Conservation (phyloP, 2,329 filamentous ascomycete species). For the Lachnum nothofagi region DNA sequence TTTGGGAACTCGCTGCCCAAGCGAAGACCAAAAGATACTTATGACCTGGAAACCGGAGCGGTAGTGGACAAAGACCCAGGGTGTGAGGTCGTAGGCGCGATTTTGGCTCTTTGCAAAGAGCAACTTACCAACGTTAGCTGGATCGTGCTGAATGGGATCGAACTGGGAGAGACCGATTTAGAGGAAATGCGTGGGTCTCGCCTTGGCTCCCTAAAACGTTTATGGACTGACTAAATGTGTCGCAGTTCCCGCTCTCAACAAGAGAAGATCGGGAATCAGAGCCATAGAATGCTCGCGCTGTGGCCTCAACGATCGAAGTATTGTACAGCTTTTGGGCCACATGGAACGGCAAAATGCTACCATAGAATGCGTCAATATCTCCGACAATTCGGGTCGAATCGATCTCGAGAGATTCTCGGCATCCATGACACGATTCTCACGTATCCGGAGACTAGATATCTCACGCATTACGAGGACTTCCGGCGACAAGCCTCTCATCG, state of each 20-base stretch:
- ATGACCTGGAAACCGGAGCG: conserved; percentile 42
- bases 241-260: conserved; percentile 62
- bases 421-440: conserved; percentile 61
- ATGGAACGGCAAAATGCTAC: conserved; percentile 61
- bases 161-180: conserved; percentile 65
- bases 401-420: conserved; percentile 60
- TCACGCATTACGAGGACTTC: conserved; percentile 61
- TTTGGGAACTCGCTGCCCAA: conserved; percentile 58
- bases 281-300: conserved; percentile 64
- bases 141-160: conserved; percentile 63
- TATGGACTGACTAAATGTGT: neutral
- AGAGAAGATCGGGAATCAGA: conserved; percentile 58
- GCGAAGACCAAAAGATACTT: conserved; percentile 41
- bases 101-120: conserved; percentile 62
- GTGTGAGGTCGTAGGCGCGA: conserved; percentile 64
- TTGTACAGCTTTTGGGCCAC: conserved; percentile 59
- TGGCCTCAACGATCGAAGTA: conserved; percentile 51
- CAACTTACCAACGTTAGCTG: conserved; percentile 66
- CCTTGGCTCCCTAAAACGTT: neutral
- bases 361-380: conserved; percentile 62
- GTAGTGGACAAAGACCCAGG: conserved; percentile 52
- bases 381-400: conserved; percentile 60
- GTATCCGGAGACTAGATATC: conserved; percentile 60
- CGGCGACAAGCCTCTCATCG: conserved; percentile 57
- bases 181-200: conserved; percentile 41